These are phyloP conservation scores for Microbotryum lychnidis-dioicae DNA, from an alignment of 1,284 basidiomycete genomes.

Conservation along the genomic window DNA sequence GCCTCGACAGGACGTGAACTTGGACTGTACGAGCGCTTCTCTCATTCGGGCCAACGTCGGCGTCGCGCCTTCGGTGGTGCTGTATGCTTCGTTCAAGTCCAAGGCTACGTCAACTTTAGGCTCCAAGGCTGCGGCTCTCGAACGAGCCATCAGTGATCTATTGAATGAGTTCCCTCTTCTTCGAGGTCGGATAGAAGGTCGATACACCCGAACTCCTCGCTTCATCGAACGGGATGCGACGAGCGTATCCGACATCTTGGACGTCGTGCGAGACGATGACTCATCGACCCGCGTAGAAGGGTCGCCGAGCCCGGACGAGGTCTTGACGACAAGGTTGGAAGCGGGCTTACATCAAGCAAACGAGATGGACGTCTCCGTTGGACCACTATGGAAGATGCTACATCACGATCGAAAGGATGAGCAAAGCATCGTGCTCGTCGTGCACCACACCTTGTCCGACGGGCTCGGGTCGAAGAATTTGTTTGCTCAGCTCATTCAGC, in stretches of 20 bases:
- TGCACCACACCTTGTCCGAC: conserved; percentile 16
- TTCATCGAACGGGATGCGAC: not conserved
- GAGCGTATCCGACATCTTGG: not conserved
- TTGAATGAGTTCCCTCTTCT: conserved; percentile 5
- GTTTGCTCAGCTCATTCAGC: conserved; percentile 12
- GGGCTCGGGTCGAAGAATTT: conserved; percentile 12
- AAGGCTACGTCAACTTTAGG: too few relatives aligned
- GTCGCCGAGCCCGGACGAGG: not conserved
- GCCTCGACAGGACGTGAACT: not conserved
- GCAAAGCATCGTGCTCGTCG: not conserved
- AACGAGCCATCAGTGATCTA: not conserved
- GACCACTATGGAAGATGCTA: conserved; percentile 15
- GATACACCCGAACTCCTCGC: not conserved
- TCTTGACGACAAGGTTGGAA: not conserved
- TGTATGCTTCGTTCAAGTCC: not conserved
- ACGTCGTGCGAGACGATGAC: too few relatives aligned
- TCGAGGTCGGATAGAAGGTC: not conserved
- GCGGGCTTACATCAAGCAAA: not conserved
- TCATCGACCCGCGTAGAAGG: not conserved
- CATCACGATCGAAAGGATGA: not conserved
- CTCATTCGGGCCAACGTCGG: not conserved
- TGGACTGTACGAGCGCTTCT: conserved; percentile 5
- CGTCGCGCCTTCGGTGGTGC: conserved; percentile 4
- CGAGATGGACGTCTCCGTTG: not conserved
- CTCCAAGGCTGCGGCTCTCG: too few relatives aligned